Percentiles rank a stretch among this genome's conserved stretches.
These are phyloP conservation scores for Garcia nutans DNA, from an alignment of 345 rosid genomes.

Conservation along the genomic window DNA sequence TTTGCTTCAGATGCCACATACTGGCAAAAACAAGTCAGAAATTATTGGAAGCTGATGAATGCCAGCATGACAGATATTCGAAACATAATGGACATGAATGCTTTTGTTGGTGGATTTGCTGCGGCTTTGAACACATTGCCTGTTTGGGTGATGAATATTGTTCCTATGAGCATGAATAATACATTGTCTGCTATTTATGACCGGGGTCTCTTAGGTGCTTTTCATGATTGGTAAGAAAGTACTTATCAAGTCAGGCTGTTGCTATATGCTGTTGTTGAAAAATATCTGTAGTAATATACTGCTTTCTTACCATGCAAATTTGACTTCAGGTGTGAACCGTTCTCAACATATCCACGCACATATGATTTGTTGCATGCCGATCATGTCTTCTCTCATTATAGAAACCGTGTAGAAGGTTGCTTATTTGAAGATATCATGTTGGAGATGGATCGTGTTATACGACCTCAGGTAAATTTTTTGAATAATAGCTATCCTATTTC, in stretches of 20 bases:
- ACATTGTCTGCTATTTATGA: constrained; percentile 72
- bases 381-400: constrained; percentile 60
- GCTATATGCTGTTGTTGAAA: constrained; percentile 6
- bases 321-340: constrained; percentile 78
- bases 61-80: constrained; percentile 48
- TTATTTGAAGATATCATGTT: constrained; percentile 74
- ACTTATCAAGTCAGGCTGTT: constrained; percentile 4
- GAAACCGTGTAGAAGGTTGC: constrained; percentile 57
- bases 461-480: constrained; percentile 63
- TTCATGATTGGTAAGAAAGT: constrained; percentile 80
- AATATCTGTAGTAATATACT: background rate
- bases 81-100: constrained; percentile 92
- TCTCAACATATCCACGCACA: constrained; percentile 91
- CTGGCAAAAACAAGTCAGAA: constrained; percentile 73
- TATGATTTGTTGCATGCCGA: constrained; percentile 80
- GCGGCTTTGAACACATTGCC: constrained; percentile 60
- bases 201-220: constrained; percentile 74
- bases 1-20: constrained; percentile 52
- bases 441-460: constrained; percentile 86
- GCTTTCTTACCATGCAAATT: constrained; percentile 2
- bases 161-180: constrained; percentile 65
- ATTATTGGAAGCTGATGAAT: constrained; percentile 71
- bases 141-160: constrained; percentile 93
- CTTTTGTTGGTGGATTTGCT: constrained; percentile 79
- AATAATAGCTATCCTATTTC: background rate